Conservation (phyloP, 1,284 basidiomycete species). For the Takashimella tepidaria region DNA sequence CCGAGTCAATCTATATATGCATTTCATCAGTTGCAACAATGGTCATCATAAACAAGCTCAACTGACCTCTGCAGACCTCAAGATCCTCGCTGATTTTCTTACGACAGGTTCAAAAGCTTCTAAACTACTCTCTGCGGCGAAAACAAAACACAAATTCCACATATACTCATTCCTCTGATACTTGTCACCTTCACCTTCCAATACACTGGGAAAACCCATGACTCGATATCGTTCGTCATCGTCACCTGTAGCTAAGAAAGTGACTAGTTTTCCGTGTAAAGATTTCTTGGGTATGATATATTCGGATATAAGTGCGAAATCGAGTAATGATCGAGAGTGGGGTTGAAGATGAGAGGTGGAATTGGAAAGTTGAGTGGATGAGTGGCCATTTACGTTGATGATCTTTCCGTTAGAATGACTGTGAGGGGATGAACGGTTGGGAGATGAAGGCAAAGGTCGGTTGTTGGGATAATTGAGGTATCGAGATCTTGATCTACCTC, state of each 20-base stretch:
- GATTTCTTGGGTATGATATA: constrained; percentile 87
- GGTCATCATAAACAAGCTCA: no score
- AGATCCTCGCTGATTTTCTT: constrained; percentile 83
- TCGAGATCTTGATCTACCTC: background rate
- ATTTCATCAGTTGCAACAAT: background rate
- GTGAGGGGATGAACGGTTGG: background rate
- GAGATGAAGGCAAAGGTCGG: background rate
- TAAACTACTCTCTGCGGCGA: constrained; percentile 77
- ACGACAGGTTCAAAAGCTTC: constrained; percentile 95
- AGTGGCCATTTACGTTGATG: constrained; percentile 1
- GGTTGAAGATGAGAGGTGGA: background rate
- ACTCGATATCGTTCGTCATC: constrained; percentile 58
- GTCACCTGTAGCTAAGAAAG: constrained; percentile 39
- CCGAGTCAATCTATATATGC: constrained; percentile 80
- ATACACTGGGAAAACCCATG: constrained; percentile 79
- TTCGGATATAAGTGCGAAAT: constrained; percentile 85
- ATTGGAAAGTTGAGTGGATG: background rate
- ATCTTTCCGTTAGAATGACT: background rate
- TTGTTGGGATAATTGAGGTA: background rate
- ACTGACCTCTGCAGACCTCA: constrained; percentile 79
- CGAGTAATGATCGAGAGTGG: constrained; percentile 58
- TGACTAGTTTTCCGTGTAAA: constrained; percentile 83
- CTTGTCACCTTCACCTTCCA: constrained; percentile 53
- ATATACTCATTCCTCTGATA: constrained; percentile 85
- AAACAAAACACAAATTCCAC: constrained; percentile 96